Evolutionary conservation across 495 filamentous ascomycete genomes (phyloP), one percentile per base, ranked within the genome.

Genomic region (Penicillium riverlandense): DNA sequence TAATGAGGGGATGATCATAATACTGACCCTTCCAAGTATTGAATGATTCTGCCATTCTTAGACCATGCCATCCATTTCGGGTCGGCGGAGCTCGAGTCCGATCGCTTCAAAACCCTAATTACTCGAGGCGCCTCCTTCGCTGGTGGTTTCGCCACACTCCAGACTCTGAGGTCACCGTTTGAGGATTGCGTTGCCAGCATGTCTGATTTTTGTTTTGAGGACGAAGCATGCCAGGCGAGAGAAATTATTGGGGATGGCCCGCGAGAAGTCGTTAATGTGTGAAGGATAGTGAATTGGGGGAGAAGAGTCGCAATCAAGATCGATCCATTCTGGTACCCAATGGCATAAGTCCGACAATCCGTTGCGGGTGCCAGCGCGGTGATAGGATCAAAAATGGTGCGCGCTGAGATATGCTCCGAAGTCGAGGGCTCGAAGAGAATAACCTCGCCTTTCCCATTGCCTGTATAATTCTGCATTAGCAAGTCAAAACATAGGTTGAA

Each of bases 11-110:
- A 2, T 27, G 8, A 22, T 28, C 11, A 32, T 29, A 31, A n/a
- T 49, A 77, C 88, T 72, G 67, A 96, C 91, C 86, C 80, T 65
- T 96, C 89, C 7, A 89, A 80, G 66, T 80, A 91, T 66, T 99
- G 92, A 40, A 99, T 76, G 48, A 99, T 89, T 51, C 87, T 83
- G 27, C 92, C 92, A 69, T 95, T 96, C 69, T 95, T 97, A 4
- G 94, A 97, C 92, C 92, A 99, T 16, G 79, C 85, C 75, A 95
- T 86, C 91, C 91, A 99, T 61, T 95, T 95, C 13, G 85, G 86
- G 8, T 89, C 89, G 10, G 80, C 66, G 29, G 79, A 69, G 41
- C 75, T 62, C 1, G 60, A 85, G 50, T 96, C 89, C 6, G 78
- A 79, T 53, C 84, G 73, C 66, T 90, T 95, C 39, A 99, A 65